Conservation (phyloP, 139 green algal genomes). For the Yamagishiella unicocca region DNA sequence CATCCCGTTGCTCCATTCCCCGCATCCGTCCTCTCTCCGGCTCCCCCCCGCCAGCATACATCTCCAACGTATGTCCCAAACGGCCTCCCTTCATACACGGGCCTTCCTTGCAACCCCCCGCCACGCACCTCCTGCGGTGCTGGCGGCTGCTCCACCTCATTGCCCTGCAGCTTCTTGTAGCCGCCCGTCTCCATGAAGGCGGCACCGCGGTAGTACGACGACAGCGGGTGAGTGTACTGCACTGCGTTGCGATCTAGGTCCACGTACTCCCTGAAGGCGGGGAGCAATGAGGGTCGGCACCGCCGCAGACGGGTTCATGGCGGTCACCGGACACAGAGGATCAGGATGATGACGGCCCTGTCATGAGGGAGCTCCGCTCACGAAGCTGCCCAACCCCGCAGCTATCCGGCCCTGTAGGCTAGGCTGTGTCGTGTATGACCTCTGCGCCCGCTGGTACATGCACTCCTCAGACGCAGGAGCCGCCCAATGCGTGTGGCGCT, state of each 20-base stretch:
- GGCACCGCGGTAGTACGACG: slow-evolving; percentile 74
- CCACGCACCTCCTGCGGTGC: slow-evolving; percentile 29
- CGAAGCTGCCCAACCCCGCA: not conserved
- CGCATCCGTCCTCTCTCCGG: not conserved
- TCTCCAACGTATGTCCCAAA: no score
- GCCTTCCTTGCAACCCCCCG: not conserved
- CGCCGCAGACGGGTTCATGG: no score
- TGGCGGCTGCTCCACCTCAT: slow-evolving; percentile 33
- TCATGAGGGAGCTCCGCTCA: not conserved
- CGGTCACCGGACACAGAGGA: not conserved
- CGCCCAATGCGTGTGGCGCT: no score
- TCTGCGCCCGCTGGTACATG: no score
- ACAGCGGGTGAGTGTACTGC: slow-evolving; percentile 67
- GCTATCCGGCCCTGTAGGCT: not conserved
- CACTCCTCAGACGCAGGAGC: no score
- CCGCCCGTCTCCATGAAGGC: slow-evolving; percentile 71
- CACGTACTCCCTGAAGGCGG: slow-evolving; percentile 32
- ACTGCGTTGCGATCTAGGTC: slow-evolving; percentile 17
- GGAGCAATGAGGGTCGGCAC: no score
- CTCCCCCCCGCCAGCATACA: not conserved
- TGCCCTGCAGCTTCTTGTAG: slow-evolving; percentile 44
- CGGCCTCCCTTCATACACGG: not conserved
- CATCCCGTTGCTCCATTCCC: not conserved
- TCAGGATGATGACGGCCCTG: not conserved
- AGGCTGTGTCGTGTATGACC: no score